Evolutionary conservation across 495 filamentous ascomycete species (phyloP), one percentile per base, ranked within the genome.

Genomic region (Penicillium macrosclerotiorum): DNA sequence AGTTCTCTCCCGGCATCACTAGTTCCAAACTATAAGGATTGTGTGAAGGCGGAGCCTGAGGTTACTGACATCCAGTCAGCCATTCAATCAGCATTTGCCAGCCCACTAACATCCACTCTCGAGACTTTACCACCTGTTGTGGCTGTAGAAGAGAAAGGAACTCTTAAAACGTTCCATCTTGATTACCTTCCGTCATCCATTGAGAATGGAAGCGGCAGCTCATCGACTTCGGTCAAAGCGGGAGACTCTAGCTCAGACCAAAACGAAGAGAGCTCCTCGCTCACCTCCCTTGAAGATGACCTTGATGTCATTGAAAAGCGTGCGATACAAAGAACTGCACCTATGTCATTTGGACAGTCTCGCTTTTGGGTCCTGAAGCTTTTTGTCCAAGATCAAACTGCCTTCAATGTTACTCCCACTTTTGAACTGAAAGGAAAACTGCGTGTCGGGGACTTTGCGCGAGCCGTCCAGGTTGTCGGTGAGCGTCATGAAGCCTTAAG

Each of bases 401-500:
- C 47, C 5, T 56, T 51, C 31, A 56, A 56, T 42, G 47, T 56
- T 25, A 57, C 31, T 13, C 49, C 36, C n/a, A 47, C 23, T 6
- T 56, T 51, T 14, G 38, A 57, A 8, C 16, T 66, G 0, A 54
- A 11, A 4, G 63, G 63, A 8, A 40, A 32, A 4, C 26, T 66
- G 2, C 30, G 25, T 0, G 34, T 61, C 16, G 42, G 43, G 2
- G 35, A 45, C 1, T 47, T 80, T 4, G 45, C 60, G 2, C 42
- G 45, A 5, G 74, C 76, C 0, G 33, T 76, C 1, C 24, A 49
- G 1, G 16, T 37, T 1, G 61, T 73, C 2, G 49, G 34, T 0
- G 43, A 39, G 5, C 57, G 65, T 3, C 76, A 81, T 41, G 75
- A 79, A 47, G 46, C 72, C 0, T 44, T 77, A 0, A 54, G 75